A percentile compares a stretch with the other conserved stretches of the same genome.
These are phyloP conservation scores for Tulasnella sp. DNA, from an alignment of 768 basidiomycete genomes.

Conservation along the genomic window DNA sequence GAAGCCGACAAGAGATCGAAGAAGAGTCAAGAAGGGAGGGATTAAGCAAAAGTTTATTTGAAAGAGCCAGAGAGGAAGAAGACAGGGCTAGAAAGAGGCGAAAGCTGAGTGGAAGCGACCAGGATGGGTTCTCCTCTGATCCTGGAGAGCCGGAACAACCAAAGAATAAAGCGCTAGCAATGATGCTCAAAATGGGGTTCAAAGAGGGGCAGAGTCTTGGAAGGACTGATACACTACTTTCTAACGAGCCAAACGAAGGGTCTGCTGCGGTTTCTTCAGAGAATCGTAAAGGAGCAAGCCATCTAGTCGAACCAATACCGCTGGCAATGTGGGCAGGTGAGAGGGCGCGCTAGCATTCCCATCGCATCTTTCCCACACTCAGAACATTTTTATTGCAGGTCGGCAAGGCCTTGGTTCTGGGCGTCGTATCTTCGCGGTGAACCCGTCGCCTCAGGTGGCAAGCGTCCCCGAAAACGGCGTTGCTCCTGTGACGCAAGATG, in stretches of 20 bases:
- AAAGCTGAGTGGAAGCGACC: not conserved
- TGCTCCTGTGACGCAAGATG: not conserved
- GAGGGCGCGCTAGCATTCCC: constrained; percentile 31
- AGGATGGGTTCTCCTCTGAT: not conserved
- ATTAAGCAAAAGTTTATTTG: constrained; percentile 72
- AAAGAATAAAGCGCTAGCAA: constrained; percentile 71
- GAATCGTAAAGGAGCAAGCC: constrained; percentile 32
- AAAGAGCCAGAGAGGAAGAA: constrained; percentile 64
- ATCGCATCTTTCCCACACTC: not conserved
- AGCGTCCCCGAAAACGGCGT: constrained; percentile 40
- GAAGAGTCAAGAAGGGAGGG: constrained; percentile 38
- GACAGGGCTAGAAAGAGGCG: constrained; percentile 36
- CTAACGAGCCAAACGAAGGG: constrained; percentile 31
- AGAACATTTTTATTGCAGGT: constrained; percentile 44
- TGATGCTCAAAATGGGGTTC: constrained; percentile 96
- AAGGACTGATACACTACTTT: not conserved
- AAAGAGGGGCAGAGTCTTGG: constrained; percentile 79
- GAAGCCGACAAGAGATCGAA: constrained; percentile 49
- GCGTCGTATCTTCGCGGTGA: constrained; percentile 61
- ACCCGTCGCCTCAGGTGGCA: constrained; percentile 61
- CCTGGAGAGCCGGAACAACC: not conserved
- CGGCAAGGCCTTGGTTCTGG: constrained; percentile 57
- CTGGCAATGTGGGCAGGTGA: constrained; percentile 78
- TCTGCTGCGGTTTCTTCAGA: constrained; percentile 25
- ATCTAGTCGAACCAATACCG: constrained; percentile 65